Percentiles rank a stretch among this genome's conserved stretches.
Evolutionary conservation across 75 land plant species (phyloP).

Genomic region (Selaginella moellendorffii): DNA sequence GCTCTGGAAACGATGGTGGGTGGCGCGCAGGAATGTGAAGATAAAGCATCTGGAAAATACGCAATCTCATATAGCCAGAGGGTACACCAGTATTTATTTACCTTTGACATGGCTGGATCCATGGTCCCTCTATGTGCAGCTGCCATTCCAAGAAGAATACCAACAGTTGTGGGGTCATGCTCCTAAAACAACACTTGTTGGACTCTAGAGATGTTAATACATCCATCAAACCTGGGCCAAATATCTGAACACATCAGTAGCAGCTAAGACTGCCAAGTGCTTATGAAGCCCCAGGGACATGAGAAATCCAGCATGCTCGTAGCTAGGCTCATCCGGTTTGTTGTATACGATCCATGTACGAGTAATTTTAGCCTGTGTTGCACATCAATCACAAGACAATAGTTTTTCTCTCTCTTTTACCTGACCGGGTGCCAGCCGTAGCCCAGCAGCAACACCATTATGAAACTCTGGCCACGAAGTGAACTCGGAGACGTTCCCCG

Average conservation of each 20-base stretch:
- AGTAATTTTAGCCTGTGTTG: conserved; percentile 67
- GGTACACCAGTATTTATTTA: conserved; percentile 20
- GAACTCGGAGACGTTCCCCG: conserved; percentile 67
- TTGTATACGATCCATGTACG: conserved; percentile 95
- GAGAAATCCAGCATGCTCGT: conserved; percentile 79
- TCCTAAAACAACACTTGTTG: conserved; percentile 28
- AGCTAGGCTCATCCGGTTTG: conserved; percentile 78
- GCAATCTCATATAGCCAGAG: too few relatives aligned
- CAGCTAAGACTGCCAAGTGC: conserved; percentile 62
- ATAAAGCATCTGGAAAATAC: conserved; percentile 52
- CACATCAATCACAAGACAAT: neutral
- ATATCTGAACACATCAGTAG: conserved; percentile 68
- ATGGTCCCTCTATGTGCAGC: conserved; percentile 93
- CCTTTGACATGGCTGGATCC: conserved; percentile 89
- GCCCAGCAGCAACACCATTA: conserved; percentile 98
- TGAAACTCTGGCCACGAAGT: conserved; percentile 97
- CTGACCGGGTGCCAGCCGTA: conserved; percentile 79
- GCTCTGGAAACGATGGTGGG: conserved; percentile 72
- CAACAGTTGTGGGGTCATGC: conserved; percentile 88
- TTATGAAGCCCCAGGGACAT: conserved; percentile 88
- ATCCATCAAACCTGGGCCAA: conserved; percentile 43
- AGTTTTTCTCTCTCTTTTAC: too few relatives aligned
- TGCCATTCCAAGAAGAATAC: conserved; percentile 88
- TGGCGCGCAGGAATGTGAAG: conserved; percentile 78
- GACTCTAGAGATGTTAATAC: neutral